Base-by-base conservation (phyloP, 2,329 filamentous ascomycete genomes). In the Sporothrix protearum region DNA sequence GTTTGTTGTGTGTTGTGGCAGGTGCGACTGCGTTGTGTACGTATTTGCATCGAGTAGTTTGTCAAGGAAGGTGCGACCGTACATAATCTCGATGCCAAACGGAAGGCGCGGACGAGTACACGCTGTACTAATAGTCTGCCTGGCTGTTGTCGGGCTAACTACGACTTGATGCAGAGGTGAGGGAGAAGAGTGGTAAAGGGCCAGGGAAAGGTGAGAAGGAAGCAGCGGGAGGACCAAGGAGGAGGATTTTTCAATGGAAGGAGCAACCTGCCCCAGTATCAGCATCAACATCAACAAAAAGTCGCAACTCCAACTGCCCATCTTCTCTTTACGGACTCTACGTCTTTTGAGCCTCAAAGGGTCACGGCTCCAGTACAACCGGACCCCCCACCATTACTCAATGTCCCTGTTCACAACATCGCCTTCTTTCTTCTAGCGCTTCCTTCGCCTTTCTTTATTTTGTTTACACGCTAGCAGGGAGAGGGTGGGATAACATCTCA, bases 41-140 rank as follows among this genome's bases (percentile, higher is more conserved):
- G 39, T 47, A 25, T 47, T 4, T 25, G 25, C 12, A 36, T 49
- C 16, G 30, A 19, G 10, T 25, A 42, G 7, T 59, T 10, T 36
- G 14, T 39, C 8, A 30, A 36, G 68, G 68, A 61, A 69, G 68
- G 68, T 57, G 39, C 68, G 53, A 69, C 51, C 51, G 22, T 5
- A 16, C 33, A 14, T 28, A 5, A 5, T 16, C 25, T 39, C 67
- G 59, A 64, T 64, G 59, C 36, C 14, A 45, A 25, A 64, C 36
- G 36, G 59, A 63, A 28, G 59, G 10, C n/a, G 36, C 36, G 59
- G 36, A 45, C 12, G 16, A 19, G 36, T n/a, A 45, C 14, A 39
- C n/a, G 59, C 36, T 25, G 36, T 22, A 30, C 36, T 30, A 57
- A 10, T 30, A 57, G 42, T 9, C 45, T 49, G 45, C 14, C 28